Base-by-base conservation (phyloP, 1,139 yeast species). In the Diutina rugosa region DNA sequence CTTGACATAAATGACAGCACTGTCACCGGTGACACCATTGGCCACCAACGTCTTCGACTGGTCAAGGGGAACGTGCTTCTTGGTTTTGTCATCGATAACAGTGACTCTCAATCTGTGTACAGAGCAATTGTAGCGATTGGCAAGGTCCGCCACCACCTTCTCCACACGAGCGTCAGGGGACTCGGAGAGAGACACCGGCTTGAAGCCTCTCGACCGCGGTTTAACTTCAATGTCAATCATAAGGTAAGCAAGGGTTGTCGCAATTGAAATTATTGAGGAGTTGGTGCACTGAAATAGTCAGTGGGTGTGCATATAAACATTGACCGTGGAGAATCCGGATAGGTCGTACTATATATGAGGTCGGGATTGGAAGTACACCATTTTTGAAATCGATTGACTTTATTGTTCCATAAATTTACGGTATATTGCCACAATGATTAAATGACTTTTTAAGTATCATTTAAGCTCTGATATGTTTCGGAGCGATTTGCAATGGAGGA, bases 1-100 rank as follows among this genome's bases (percentile, higher is more conserved):
- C 68, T 91, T 90, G 58, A 85, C 88, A 60, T 71, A 80, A 28
- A 79, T 71, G 10, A 69, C 66, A 52, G 77, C 72, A 4, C 8
- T 16, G 55, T 68, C 66, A 7, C 65, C 58, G 35, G 66, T 56
- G 65, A 56, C 63, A 56, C 55, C 63, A 61, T 48, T 66, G 63
- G 57, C 72, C 59, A 9, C 76, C 47, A 76, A 70, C 4, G 73
- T 65, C 57, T 70, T 69, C 56, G 65, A 64, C 12, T 64, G 55
- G 55, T 68, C 69, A 58, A 76, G 68, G 3, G 78, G 73, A 29
- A 67, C 64, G 41, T 72, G 74, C 49, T 59, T 60, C 56, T 70
- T 71, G 53, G 68, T 69, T 16, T 64, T 63, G 49, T 69, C 74
- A 32, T 49, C 53, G 26, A 49, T 12, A 7, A 32, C 28, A 6